A percentile compares a stretch with the other conserved stretches of the same genome.
Conservation (phyloP, 805 yeast species). For the Metschnikowia picachoensis region DNA sequence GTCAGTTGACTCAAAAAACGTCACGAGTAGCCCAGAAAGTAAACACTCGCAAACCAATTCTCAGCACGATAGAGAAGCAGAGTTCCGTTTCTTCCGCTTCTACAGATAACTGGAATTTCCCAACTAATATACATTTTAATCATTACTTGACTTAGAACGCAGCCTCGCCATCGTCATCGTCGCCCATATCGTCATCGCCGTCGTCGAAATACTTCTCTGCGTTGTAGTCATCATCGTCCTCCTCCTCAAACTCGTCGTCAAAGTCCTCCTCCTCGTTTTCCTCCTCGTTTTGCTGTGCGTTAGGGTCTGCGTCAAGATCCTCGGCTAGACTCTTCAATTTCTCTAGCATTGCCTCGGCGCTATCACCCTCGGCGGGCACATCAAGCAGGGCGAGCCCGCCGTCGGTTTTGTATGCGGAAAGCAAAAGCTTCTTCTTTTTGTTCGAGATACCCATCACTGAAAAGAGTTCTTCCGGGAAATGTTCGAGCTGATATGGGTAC, state of each 20-base stretch:
- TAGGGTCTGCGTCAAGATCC: conserved; percentile 39
- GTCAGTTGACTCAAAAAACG: too few relatives aligned
- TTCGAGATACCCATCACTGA: conserved; percentile 63
- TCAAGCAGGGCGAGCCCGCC: conserved; percentile 38
- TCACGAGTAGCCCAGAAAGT: too few relatives aligned
- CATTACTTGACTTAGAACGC: conserved; percentile 43
- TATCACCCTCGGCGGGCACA: conserved; percentile 25
- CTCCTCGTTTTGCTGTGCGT: conserved; percentile 40
- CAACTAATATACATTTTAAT: not conserved
- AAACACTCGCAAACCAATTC: too few relatives aligned
- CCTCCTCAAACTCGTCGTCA: conserved; percentile 69
- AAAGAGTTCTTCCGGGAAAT: conserved; percentile 77
- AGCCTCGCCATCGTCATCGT: conserved; percentile 66
- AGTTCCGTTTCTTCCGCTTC: too few relatives aligned
- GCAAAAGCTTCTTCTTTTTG: conserved; percentile 47
- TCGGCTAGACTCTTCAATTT: conserved; percentile 42
- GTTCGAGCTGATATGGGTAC: conserved; percentile 66
- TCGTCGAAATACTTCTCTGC: conserved; percentile 78
- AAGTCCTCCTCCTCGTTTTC: conserved; percentile 45
- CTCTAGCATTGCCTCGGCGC: conserved; percentile 36
- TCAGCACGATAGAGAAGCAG: too few relatives aligned
- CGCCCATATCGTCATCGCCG: conserved; percentile 62
- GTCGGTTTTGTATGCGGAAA: conserved; percentile 36
- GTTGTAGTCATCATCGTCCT: conserved; percentile 74
- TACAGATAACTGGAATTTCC: not conserved